Percentiles rank a stretch among this genome's conserved stretches.
phyloP scores from a whole-genome alignment of 768 basidiomycete genomes.

The Filobasidium floriforme region DNA sequence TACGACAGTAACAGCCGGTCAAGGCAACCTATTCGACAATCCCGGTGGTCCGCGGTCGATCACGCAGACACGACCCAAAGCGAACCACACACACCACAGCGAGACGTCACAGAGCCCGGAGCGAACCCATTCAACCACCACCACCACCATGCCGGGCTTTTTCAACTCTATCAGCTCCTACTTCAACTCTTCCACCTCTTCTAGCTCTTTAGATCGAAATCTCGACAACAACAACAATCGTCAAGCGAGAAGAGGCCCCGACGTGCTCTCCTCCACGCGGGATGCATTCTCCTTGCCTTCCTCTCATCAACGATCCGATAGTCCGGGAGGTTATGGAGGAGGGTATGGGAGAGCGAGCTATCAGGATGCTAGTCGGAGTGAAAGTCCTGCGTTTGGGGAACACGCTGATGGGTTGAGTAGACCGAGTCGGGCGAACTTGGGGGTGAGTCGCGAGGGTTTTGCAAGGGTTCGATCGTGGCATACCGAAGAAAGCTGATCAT shows the following conservation, averaged over 20 bases:
- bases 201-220: slow-evolving; percentile 13
- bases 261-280: background rate
- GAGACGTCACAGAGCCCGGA: too few relatives aligned
- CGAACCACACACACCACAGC: too few relatives aligned
- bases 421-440: background rate
- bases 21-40: too few relatives aligned
- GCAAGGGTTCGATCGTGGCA: slow-evolving; percentile 8
- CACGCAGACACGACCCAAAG: too few relatives aligned
- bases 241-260: background rate
- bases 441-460: background rate
- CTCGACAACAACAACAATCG: slow-evolving; percentile 9
- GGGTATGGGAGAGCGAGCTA: slow-evolving; percentile 7
- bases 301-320: slow-evolving; percentile 1
- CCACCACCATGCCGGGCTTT: background rate
- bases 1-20: too few relatives aligned
- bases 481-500: slow-evolving; percentile 4
- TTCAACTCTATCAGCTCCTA: slow-evolving; percentile 2
- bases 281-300: slow-evolving; percentile 19
- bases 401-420: background rate
- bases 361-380: slow-evolving; percentile 15
- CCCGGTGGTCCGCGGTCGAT: too few relatives aligned
- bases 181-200: slow-evolving; percentile 1
- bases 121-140: too few relatives aligned
- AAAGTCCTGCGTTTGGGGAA: slow-evolving; percentile 15
- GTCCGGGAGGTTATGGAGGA: background rate